Percentiles rank a stretch among this genome's conserved stretches.
phyloP scores from a whole-genome alignment of 1,284 basidiomycete genomes.

The Melampsora americana region DNA sequence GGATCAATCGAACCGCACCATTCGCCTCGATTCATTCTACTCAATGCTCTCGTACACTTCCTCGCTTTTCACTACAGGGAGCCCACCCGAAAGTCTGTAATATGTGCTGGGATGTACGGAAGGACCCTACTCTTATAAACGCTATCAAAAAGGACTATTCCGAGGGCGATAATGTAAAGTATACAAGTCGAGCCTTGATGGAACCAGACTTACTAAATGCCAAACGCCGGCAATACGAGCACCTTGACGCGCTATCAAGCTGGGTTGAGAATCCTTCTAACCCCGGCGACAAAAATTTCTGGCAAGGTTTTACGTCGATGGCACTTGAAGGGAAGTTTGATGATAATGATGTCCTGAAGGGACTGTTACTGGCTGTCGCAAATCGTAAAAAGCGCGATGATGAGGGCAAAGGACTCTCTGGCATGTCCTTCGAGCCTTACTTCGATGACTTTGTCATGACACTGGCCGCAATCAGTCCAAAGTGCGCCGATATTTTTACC shows the following conservation, averaged over 20 bases:
- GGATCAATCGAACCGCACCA: neutral
- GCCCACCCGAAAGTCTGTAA: neutral
- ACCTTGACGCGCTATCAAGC: neutral
- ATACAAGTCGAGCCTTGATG: neutral
- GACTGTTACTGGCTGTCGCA: neutral
- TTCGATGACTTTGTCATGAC: slow-evolving; percentile 18
- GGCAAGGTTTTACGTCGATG: neutral
- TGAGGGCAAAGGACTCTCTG: neutral
- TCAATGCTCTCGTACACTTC: neutral
- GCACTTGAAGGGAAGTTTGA: slow-evolving; percentile 1
- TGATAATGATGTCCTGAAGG: slow-evolving; percentile 3
- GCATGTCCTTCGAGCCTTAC: neutral
- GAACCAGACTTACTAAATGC: neutral
- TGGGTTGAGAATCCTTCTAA: neutral
- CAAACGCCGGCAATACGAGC: neutral
- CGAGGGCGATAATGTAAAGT: neutral
- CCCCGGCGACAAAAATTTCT: neutral
- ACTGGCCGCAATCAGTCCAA: slow-evolving; percentile 1
- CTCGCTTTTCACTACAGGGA: too few relatives aligned
- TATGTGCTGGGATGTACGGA: neutral
- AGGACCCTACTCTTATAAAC: neutral
- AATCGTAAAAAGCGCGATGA: neutral
- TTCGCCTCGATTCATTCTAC: slow-evolving; percentile 14
- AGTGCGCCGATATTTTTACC: neutral
- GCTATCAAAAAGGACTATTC: neutral